Percentiles rank a stretch among this genome's conserved stretches.
Conservation (phyloP, 2,329 filamentous ascomycete genomes). For the Grosmannia clavigera region DNA sequence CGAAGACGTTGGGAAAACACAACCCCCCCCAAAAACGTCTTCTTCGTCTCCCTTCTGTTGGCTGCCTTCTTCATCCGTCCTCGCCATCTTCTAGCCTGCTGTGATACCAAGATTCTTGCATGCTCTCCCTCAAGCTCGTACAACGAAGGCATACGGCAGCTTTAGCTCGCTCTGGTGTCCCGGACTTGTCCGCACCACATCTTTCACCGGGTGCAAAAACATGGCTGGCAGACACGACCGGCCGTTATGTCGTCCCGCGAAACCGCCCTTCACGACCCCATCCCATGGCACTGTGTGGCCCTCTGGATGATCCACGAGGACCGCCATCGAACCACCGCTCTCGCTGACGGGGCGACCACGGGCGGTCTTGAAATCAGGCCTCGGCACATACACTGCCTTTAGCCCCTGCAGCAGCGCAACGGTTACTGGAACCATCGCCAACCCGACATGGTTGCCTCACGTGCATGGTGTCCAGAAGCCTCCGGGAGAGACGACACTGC, state of each 20-base stretch:
- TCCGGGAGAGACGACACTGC: slow-evolving; percentile 59
- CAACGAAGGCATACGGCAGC: slow-evolving; percentile 21
- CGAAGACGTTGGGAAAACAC: not conserved
- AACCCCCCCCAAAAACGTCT: not conserved
- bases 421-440: slow-evolving; percentile 68
- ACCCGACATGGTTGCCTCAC: slow-evolving; percentile 62
- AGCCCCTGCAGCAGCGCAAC: slow-evolving; percentile 64
- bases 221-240: slow-evolving; percentile 46
- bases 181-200: slow-evolving; percentile 37
- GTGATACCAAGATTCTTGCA: not conserved
- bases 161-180: slow-evolving; percentile 29
- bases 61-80: not conserved
- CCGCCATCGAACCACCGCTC: slow-evolving; percentile 50
- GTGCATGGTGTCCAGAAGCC: slow-evolving; percentile 64
- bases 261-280: slow-evolving; percentile 47
- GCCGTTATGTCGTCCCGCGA: slow-evolving; percentile 45
- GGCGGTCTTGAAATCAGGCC: slow-evolving; percentile 67
- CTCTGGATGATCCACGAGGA: slow-evolving; percentile 34
- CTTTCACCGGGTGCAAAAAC: slow-evolving; percentile 48
- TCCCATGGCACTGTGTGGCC: slow-evolving; percentile 43
- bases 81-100: not conserved
- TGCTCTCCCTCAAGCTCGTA: no score
- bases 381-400: slow-evolving; percentile 66
- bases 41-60: not conserved
- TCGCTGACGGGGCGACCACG: slow-evolving; percentile 47